A percentile compares a stretch with the other conserved stretches of the same genome.
These are phyloP conservation scores for Marasmius oreades DNA, from an alignment of 1,284 basidiomycete genomes.

Conservation along the genomic window DNA sequence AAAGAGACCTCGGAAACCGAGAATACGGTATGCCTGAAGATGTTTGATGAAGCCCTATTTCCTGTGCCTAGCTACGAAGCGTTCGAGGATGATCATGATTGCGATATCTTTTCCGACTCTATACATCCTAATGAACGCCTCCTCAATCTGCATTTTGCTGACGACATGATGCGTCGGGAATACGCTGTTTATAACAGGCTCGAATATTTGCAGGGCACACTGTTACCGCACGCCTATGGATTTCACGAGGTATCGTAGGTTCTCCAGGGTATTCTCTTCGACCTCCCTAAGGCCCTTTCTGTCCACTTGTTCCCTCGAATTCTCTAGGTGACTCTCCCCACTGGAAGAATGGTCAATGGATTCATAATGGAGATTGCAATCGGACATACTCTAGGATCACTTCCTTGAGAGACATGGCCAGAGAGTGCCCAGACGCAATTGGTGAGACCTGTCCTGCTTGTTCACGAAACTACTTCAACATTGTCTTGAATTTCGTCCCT, in stretches of 20 bases:
- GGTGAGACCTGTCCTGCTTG: background rate
- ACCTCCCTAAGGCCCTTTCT: background rate
- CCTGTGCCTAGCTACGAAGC: no score
- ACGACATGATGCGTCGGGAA: no score
- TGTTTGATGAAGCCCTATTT: no score
- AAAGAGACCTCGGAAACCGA: background rate
- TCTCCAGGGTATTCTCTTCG: no score
- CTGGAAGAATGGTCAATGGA: no score
- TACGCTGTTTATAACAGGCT: no score
- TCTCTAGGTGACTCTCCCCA: conserved; percentile 11
- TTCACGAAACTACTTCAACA: background rate
- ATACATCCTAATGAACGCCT: background rate
- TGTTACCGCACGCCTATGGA: conserved; percentile 11
- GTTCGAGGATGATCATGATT: conserved; percentile 1
- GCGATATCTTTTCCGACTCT: background rate
- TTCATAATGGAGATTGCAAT: conserved; percentile 4
- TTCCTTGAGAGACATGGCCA: background rate
- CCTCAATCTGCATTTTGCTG: background rate
- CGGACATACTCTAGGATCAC: background rate
- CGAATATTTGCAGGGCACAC: no score
- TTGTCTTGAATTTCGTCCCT: no score
- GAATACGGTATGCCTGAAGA: conserved; percentile 7
- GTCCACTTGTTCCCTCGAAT: no score
- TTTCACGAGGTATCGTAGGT: conserved; percentile 11
- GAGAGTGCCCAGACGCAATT: no score